Percentiles rank a stretch among this genome's conserved stretches.
These are phyloP conservation scores for Puccinia hordei DNA, from an alignment of 1,284 basidiomycete species.

Conservation along the genomic window DNA sequence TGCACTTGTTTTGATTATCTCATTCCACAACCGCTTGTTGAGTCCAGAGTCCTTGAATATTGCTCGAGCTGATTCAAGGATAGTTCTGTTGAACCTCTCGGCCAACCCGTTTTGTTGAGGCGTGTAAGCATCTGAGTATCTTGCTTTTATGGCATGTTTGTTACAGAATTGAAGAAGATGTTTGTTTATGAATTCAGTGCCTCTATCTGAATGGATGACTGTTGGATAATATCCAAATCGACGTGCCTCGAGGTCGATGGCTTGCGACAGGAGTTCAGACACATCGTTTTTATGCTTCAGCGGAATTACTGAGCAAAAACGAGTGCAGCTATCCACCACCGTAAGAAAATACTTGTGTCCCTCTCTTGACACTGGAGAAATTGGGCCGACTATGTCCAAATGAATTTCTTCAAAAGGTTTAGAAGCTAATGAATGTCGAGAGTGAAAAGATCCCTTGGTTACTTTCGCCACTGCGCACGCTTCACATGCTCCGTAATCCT, in stretches of 20 bases:
- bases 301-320: neutral
- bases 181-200: constrained; percentile 6
- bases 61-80: neutral
- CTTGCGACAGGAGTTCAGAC: neutral
- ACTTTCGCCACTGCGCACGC: constrained; percentile 7
- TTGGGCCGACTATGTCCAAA: constrained; percentile 7
- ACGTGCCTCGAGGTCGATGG: neutral
- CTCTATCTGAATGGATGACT: constrained; percentile 11
- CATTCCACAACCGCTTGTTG: neutral
- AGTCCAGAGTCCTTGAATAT: neutral
- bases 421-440: neutral
- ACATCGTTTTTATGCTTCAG: neutral
- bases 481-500: neutral
- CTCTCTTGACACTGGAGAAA: neutral
- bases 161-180: neutral
- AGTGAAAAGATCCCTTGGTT: neutral
- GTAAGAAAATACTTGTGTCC: neutral
- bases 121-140: neutral
- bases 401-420: neutral
- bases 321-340: no score
- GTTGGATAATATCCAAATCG: neutral
- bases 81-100: neutral
- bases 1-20: neutral
- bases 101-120: constrained; percentile 1
- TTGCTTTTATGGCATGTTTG: neutral